phyloP scores from a whole-genome alignment of 225 moss, liverwort and hornwort genomes.

The Lunularia cruciata region DNA sequence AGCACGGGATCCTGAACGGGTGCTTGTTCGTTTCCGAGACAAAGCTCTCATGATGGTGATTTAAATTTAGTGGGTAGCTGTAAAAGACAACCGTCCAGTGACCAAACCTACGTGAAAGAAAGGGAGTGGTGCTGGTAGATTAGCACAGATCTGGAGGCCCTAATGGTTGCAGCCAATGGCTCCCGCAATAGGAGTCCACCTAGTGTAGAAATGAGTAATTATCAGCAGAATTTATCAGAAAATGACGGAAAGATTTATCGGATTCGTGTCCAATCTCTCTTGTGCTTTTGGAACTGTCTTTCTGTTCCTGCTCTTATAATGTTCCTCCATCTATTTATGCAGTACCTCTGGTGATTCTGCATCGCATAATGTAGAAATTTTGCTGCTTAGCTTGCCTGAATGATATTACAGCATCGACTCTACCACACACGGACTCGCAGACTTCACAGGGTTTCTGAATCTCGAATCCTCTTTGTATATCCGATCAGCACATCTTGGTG shows the following conservation, averaged over 20 bases:
- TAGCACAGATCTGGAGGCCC: conserved; percentile 19
- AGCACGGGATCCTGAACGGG: not conserved
- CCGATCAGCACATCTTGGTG: too few relatives aligned
- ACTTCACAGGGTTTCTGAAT: too few relatives aligned
- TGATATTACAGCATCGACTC: too few relatives aligned
- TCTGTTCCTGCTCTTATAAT: too few relatives aligned
- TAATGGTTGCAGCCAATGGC: conserved; percentile 17
- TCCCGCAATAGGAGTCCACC: conserved; percentile 23
- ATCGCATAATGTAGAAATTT: too few relatives aligned
- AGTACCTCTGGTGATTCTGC: too few relatives aligned
- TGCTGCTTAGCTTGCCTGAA: too few relatives aligned
- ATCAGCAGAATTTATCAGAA: conserved; percentile 6
- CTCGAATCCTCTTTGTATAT: too few relatives aligned
- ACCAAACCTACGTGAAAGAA: conserved; percentile 21
- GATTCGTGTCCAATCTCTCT: too few relatives aligned
- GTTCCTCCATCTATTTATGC: too few relatives aligned
- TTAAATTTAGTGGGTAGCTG: conserved; percentile 24
- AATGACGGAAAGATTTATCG: not conserved
- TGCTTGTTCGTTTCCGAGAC: not conserved
- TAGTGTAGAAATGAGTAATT: conserved; percentile 26
- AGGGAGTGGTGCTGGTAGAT: conserved; percentile 36
- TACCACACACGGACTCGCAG: too few relatives aligned
- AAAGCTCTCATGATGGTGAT: conserved; percentile 14
- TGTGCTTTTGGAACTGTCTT: too few relatives aligned
- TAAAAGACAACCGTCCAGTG: conserved; percentile 24